Evolutionary conservation across 1,139 yeast genomes (phyloP).

Genomic region (Tardiomyces blankii): DNA sequence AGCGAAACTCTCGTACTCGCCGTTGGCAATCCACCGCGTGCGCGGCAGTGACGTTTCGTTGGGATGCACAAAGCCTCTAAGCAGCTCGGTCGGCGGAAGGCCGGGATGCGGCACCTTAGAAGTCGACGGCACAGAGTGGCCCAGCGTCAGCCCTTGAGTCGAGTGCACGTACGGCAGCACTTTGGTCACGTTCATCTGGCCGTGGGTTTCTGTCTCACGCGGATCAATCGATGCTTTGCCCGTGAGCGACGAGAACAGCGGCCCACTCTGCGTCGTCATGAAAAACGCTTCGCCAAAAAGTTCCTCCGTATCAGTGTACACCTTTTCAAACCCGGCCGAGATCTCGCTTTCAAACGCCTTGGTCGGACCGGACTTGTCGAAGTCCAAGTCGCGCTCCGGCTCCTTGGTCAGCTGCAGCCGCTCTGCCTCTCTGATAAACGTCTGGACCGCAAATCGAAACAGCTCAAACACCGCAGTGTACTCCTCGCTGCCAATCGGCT

Average conservation of each 20-base stretch:
- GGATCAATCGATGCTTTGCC: conserved; percentile 58
- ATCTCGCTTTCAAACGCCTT: conserved; percentile 37
- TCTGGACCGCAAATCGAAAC: conserved; percentile 58
- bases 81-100: conserved; percentile 51
- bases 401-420: conserved; percentile 34
- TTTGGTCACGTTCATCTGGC: conserved; percentile 45
- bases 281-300: conserved; percentile 56
- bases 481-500: conserved; percentile 43
- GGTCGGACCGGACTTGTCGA: conserved; percentile 48
- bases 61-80: conserved; percentile 71
- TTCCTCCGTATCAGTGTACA: conserved; percentile 47
- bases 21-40: conserved; percentile 70
- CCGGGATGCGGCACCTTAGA: conserved; percentile 47
- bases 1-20: conserved; percentile 60
- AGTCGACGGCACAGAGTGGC: conserved; percentile 5
- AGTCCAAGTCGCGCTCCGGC: conserved; percentile 50
- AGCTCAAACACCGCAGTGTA: conserved; percentile 57
- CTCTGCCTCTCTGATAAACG: conserved; percentile 60
- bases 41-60: conserved; percentile 76
- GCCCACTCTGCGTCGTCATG: conserved; percentile 39
- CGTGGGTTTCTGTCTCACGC: conserved; percentile 48
- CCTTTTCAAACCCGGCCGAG: conserved; percentile 51
- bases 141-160: conserved; percentile 19
- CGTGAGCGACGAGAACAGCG: conserved; percentile 58
- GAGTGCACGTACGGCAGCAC: conserved; percentile 47